A percentile compares a stretch with the other conserved stretches of the same genome.
Evolutionary conservation across 257 asterid species (phyloP).

Genomic region (Henckelia pumila): DNA sequence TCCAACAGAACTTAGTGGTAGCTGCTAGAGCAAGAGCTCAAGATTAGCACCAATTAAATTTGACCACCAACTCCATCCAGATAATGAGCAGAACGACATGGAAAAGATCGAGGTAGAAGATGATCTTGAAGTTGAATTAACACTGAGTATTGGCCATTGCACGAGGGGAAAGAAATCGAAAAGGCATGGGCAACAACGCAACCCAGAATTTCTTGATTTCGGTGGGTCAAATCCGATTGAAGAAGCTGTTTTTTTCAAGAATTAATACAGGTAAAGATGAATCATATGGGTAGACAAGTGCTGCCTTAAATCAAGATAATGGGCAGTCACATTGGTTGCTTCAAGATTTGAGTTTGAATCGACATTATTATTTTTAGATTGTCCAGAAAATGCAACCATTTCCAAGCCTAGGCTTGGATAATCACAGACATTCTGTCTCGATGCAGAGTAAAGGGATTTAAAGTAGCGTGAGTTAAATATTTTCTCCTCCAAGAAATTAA

Average conservation of each 20-base stretch:
- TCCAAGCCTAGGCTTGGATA: too few relatives aligned
- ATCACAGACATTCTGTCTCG: too few relatives aligned
- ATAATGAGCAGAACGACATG: neutral
- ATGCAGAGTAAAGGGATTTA: too few relatives aligned
- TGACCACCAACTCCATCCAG: constrained; percentile 22
- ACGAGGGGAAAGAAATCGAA: constrained; percentile 21
- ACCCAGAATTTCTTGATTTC: neutral
- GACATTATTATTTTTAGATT: constrained; percentile 24
- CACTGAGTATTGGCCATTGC: constrained; percentile 36
- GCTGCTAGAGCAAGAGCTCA: constrained; percentile 33
- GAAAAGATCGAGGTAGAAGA: constrained; percentile 17
- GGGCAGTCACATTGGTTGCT: constrained; percentile 30
- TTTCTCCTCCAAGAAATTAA: too few relatives aligned
- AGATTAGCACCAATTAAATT: constrained; percentile 23
- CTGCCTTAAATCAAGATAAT: constrained; percentile 26
- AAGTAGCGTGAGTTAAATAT: too few relatives aligned
- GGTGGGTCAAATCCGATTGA: neutral
- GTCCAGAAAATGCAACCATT: too few relatives aligned
- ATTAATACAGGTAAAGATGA: constrained; percentile 22
- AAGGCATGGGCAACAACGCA: constrained; percentile 13
- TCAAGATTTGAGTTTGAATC: constrained; percentile 31
- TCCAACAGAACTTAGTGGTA: constrained; percentile 31
- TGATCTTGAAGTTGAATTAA: constrained; percentile 36
- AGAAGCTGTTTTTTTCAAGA: constrained; percentile 3
- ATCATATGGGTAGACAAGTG: constrained; percentile 23